Conservation (phyloP, 2,329 filamentous ascomycete species). For the Pseudopithomyces chartarum region DNA sequence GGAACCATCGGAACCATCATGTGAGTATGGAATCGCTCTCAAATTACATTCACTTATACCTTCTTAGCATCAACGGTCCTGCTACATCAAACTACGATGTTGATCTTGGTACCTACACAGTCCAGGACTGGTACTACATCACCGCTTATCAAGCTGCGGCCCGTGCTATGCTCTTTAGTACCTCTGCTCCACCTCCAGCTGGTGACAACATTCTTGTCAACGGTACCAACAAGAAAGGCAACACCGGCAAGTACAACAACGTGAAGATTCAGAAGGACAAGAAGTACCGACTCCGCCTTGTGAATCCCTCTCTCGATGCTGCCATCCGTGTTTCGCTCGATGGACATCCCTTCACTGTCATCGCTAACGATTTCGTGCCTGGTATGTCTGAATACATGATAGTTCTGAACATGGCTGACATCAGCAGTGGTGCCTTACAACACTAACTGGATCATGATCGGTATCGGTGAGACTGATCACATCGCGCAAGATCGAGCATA, state of each 20-base stretch:
- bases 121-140: conserved; percentile 51
- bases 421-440: conserved; percentile 28
- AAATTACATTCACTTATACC: not conserved
- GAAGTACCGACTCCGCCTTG: conserved; percentile 61
- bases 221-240: conserved; percentile 57
- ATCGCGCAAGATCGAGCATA: conserved; percentile 15
- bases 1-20: conserved; percentile 42
- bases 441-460: conserved; percentile 46
- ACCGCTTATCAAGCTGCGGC: conserved; percentile 34
- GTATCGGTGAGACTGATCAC: conserved; percentile 30
- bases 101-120: conserved; percentile 30
- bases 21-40: not conserved
- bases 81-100: conserved; percentile 37
- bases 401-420: not conserved
- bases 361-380: conserved; percentile 40
- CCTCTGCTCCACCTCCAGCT: conserved; percentile 30
- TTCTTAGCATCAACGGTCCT: conserved; percentile 30
- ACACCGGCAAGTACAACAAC: conserved; percentile 31
- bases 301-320: conserved; percentile 54
- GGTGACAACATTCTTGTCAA: conserved; percentile 56
- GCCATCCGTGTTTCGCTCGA: conserved; percentile 35
- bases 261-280: conserved; percentile 46
- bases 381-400: conserved; percentile 4
- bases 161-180: conserved; percentile 4
- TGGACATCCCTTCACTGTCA: conserved; percentile 37